Evolutionary conservation across 352 stramenopile genomes (phyloP).

Genomic region (Globisporangium megalacanthum): DNA sequence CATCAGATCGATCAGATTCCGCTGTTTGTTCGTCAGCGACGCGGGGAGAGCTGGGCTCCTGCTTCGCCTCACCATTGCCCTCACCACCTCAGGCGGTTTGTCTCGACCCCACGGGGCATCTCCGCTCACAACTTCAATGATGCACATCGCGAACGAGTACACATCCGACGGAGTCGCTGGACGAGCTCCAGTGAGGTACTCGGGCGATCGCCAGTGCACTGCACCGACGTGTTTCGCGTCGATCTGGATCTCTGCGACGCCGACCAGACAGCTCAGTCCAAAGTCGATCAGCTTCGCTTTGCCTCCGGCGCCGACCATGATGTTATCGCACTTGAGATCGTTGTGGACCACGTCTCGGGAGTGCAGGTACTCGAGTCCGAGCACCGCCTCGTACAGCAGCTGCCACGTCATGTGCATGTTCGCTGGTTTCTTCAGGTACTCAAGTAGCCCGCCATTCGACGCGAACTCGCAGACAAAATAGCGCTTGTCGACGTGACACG

Average conservation of each 20-base stretch:
- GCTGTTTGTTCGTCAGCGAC: conserved; percentile 1
- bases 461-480: not conserved
- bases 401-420: not conserved
- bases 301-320: conserved; percentile 19
- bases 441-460: not conserved
- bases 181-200: conserved; percentile 4
- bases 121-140: conserved; percentile 5
- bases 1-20: conserved; percentile 2
- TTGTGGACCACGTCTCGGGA: conserved; percentile 7
- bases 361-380: conserved; percentile 6
- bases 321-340: conserved; percentile 23
- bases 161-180: not conserved
- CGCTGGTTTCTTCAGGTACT: no score
- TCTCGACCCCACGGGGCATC: not conserved
- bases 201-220: not conserved
- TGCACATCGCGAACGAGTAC: conserved; percentile 9
- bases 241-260: conserved; percentile 15
- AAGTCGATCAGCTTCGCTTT: conserved; percentile 26
- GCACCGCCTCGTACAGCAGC: not conserved
- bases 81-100: not conserved
- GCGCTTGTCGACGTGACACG: no score
- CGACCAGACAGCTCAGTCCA: conserved; percentile 8
- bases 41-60: not conserved
- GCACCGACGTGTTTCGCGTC: conserved; percentile 5
- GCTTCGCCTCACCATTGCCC: not conserved